Base-by-base conservation (phyloP, 2,329 filamentous ascomycete species). In the Knufia petricola region DNA sequence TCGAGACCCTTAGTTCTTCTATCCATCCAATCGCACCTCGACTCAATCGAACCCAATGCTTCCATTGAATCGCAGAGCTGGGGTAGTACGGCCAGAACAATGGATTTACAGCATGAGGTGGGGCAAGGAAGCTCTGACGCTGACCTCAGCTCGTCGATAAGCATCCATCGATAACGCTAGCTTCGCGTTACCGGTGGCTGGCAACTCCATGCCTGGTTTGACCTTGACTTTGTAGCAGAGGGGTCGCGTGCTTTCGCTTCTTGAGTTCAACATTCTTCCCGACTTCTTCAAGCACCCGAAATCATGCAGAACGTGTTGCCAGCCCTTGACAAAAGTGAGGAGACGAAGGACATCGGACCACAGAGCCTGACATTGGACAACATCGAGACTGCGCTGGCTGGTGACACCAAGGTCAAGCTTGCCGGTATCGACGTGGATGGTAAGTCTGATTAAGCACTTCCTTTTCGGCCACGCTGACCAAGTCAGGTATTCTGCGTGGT, bases 361-460 rank as follows among this genome's bases (percentile, higher is more conserved):
- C 4, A 47, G 15, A 46, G 40, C n/a, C 42, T 85, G 57, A 88
- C 83, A 20, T 64, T 75, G 55, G 77, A 82, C 44, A 73, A 78
- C 54, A 75, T 94, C 50, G 75, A 81, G 19, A 64, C 75, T 48
- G 67, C 90, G 45, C 81, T 92, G 52, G 70, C 77, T 55, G 60
- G 82, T 62, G 88, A 95, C 66, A 75, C 69, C 44, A 82, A 84
- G 61, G 85, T 95, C 68, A 95, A 95, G 67, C 77, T 95, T 34
- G 88, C 86, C 8, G 89, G 88, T 34, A 69, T 92, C 53, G 88
- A 95, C 64, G 84, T 89, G 50, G 88, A 95, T 63, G 88, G 88
- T 45, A 53, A 47, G 54, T 7, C n/a, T 40, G 4, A 39, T 9
- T 12, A 44, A 44, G 45, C 32, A 40, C 48, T 13, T 21, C 30